phyloP scores from a whole-genome alignment of 148 eudicot species.

The Rhododendron molle region DNA sequence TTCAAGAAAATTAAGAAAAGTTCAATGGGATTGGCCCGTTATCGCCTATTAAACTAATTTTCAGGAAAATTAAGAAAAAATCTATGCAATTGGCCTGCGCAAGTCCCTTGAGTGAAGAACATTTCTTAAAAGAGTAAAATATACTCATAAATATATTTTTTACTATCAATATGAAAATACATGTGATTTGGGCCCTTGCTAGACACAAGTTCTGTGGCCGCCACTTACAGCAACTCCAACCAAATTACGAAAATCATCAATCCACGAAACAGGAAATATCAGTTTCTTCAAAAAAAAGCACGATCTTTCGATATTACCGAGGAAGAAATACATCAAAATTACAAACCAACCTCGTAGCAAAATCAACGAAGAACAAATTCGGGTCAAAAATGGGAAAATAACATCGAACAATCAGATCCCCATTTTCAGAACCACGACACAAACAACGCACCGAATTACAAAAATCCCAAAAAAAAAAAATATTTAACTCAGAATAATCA shows the following conservation, averaged over 20 bases:
- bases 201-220: too few relatives aligned
- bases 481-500: background rate
- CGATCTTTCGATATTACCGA: background rate
- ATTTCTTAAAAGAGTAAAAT: too few relatives aligned
- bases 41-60: too few relatives aligned
- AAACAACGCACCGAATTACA: background rate
- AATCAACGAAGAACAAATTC: background rate
- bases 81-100: too few relatives aligned
- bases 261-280: background rate
- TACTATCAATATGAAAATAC: too few relatives aligned
- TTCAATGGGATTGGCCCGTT: too few relatives aligned
- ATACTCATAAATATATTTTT: too few relatives aligned
- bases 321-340: background rate
- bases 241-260: background rate
- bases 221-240: background rate
- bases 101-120: too few relatives aligned
- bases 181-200: too few relatives aligned
- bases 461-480: background rate
- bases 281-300: background rate
- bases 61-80: too few relatives aligned
- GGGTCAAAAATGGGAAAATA: background rate
- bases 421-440: background rate
- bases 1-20: too few relatives aligned
- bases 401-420: constrained; percentile 8
- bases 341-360: background rate